These are phyloP conservation scores for Sicyos baderoa DNA, from an alignment of 306 rosid species.

Conservation along the genomic window DNA sequence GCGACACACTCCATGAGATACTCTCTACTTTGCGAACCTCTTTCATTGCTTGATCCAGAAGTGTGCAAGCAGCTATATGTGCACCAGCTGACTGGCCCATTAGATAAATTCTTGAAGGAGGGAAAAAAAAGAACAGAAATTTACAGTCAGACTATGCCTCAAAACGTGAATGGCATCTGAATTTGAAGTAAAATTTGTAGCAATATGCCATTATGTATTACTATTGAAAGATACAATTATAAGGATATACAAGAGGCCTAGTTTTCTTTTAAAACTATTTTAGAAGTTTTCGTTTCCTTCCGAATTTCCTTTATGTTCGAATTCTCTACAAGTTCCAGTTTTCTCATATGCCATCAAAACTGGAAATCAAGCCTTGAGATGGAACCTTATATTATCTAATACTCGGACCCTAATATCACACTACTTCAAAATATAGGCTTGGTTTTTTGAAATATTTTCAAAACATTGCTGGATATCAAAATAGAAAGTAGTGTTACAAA, in stretches of 20 bases:
- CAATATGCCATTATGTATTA: background rate
- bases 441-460: too few species aligned
- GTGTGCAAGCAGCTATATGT: conserved; percentile 85
- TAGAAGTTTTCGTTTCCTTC: background rate
- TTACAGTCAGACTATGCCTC: conserved; percentile 5
- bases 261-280: background rate
- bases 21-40: conserved; percentile 72
- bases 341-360: background rate
- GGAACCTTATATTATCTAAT: too few species aligned
- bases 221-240: background rate
- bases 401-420: too few species aligned
- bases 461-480: too few species aligned
- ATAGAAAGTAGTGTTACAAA: too few species aligned
- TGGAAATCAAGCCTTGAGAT: background rate
- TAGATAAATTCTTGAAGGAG: conserved; percentile 54
- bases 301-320: background rate
- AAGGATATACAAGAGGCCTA: background rate
- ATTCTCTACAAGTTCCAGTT: background rate
- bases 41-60: conserved; percentile 82
- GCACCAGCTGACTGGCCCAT: conserved; percentile 99
- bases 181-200: background rate
- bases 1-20: conserved; percentile 80
- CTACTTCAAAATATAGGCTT: too few species aligned
- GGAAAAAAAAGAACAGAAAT: conserved; percentile 6
- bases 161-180: background rate